A percentile compares a stretch with the other conserved stretches of the same genome.
Evolutionary conservation across 2,329 filamentous ascomycete species (phyloP).

Genomic region (Cordyceps militaris): DNA sequence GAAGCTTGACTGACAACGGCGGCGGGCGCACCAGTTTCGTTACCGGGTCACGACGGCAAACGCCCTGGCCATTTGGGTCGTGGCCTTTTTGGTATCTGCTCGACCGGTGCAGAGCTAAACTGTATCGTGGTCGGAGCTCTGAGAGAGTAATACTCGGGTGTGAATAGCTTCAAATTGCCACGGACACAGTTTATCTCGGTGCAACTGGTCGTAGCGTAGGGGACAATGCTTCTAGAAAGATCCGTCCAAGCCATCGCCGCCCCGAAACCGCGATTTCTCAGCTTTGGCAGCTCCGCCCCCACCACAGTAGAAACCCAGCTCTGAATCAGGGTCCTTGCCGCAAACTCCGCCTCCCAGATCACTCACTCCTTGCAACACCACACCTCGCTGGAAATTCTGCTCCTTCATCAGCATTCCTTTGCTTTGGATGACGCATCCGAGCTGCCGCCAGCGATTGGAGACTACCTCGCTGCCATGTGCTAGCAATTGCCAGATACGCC

Average conservation of each 20-base stretch:
- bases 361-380: not conserved
- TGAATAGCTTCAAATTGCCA: not conserved
- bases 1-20: not conserved
- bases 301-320: not conserved
- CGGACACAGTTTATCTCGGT: not conserved
- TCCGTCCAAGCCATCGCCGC: not conserved
- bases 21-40: too few relatives aligned
- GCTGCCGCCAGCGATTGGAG: not conserved
- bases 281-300: not conserved
- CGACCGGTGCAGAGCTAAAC: too few relatives aligned
- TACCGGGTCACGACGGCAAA: not conserved
- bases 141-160: too few relatives aligned
- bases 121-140: too few relatives aligned
- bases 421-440: not conserved
- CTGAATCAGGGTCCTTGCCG: not conserved
- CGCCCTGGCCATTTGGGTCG: too few relatives aligned
- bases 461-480: not conserved
- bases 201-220: too few relatives aligned
- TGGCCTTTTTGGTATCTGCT: too few relatives aligned
- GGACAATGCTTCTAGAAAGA: not conserved
- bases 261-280: not conserved
- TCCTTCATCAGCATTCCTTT: not conserved
- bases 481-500: not conserved
- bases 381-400: not conserved
- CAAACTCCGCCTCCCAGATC: slow-evolving; percentile 3